Base-by-base conservation (phyloP, 1,139 yeast species). In the Pichia sp. region DNA sequence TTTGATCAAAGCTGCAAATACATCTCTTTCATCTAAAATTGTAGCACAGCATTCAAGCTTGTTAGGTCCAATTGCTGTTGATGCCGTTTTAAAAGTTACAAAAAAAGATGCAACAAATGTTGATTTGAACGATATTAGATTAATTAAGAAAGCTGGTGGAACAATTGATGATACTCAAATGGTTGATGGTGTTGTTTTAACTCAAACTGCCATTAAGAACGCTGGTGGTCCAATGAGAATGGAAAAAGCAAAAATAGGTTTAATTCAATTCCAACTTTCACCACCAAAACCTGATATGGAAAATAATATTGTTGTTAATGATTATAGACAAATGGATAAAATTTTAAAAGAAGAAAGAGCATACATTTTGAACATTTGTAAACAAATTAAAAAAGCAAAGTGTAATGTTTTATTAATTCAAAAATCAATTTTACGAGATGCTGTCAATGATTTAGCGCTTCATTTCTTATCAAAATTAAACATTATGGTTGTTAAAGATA, bases 221-320 rank as follows among this genome's bases (percentile, higher is more conserved):
- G 97, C 97, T 2, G 96, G 96, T 47, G 99, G 98, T n/a, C 99
- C 99, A 54, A 77, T 88, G 11, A 81, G 97, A 68, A 79, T 89
- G 69, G 99, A 93, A 68, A 93, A 91, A 75, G 99, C 99, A 29
- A 79, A 76, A 59, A 89, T 93, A 61, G 99, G 95, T 14, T 78
- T 93, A 63, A 80, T 93, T 58, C 99, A 95, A 71, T 93, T 93
- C 74, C 99, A 93, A 72, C 76, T 93, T 57, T 90, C 98, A 34
- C 99, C 99, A 45, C 99, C 99, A 62, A 93, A 93, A 69, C 99
- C 99, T 42, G 99, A 93, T 67, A 88, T 95, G 86, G 99, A 93
- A 72, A 93, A 93, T 68, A 93, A 91, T 67, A 95, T 93, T 53
- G 96, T 95, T 51, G 98, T 93, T 51, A 93, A 88, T 67, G 99